Percentiles rank a stretch among this genome's conserved stretches.
Conservation (phyloP, 495 filamentous ascomycete genomes). For the Xylaria longipes region DNA sequence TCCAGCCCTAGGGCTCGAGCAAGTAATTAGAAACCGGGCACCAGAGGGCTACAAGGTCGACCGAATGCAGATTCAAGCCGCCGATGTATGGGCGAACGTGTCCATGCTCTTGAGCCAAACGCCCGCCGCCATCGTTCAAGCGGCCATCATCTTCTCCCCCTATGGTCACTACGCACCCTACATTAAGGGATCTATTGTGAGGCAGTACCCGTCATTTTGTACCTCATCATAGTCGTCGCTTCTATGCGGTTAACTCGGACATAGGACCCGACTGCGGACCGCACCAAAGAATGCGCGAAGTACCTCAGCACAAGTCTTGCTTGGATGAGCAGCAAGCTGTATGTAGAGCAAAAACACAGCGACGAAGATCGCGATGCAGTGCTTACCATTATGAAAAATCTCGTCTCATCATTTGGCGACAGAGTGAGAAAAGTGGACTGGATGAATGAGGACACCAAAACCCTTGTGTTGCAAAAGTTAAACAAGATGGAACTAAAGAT, state of each 20-base stretch:
- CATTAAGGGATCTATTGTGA: not conserved
- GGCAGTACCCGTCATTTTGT: not conserved
- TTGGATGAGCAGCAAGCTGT: constrained; percentile 29
- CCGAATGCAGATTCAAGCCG: constrained; percentile 5
- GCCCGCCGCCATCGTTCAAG: not conserved
- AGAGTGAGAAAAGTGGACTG: constrained; percentile 17
- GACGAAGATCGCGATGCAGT: constrained; percentile 27
- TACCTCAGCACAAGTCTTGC: constrained; percentile 21
- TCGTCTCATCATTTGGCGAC: constrained; percentile 27
- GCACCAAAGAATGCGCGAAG: not conserved
- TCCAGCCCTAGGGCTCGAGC: not conserved
- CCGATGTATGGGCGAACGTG: not conserved
- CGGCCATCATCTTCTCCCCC: not conserved
- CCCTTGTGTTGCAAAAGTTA: constrained; percentile 28
- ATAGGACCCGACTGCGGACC: not conserved
- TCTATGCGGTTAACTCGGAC: not conserved
- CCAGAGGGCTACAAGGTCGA: not conserved
- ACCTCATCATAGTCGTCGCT: not conserved
- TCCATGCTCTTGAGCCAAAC: not conserved
- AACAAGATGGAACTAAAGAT: constrained; percentile 27
- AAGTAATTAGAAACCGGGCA: not conserved
- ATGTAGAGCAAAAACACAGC: constrained; percentile 26
- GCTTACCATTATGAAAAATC: constrained; percentile 25
- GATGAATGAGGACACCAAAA: constrained; percentile 32
- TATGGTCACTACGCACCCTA: not conserved